Base-by-base conservation (phyloP, 805 yeast genomes). In the Maudiozyma serrabonitensis region DNA sequence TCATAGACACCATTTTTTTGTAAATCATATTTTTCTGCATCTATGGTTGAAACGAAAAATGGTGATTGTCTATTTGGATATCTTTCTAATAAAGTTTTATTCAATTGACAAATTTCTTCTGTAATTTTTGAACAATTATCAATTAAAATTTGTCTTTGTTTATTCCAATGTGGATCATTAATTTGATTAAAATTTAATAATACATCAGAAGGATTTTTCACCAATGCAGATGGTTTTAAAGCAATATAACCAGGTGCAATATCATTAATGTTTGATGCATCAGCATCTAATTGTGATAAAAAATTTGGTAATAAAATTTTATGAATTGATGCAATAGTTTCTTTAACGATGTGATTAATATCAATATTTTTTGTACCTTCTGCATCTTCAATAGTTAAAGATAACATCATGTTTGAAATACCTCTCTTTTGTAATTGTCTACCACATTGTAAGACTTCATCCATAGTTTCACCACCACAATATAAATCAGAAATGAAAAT, bases 201-300 rank as follows among this genome's bases (percentile, higher is more conserved):
- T 9, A 86, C 85, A 19, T 79, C 74, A 13, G 86, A 84, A 2
- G 96, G 95, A 64, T 86, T 77, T 37, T 77, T 72, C 51, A 87
- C 80, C 55, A 91, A 74, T 2, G 97, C 98, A 25, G 96, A 87
- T 45, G 98, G 97, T 70, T 90, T 90, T 61, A 90, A 72, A 2
- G 96, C 98, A 50, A 88, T 86, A 67, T 87, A 90, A 25, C 96
- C 96, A 2, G 96, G 87, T 9, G 95, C 89, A 32, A 91, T 79
- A 15, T 79, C 74, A 63, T 86, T 83, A 55, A 83, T 70, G 54
- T 74, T 73, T 25, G 43, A 28, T 32, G n/a, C 45, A 47, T 66
- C 67, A 5, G 71, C 71, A 8, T 52, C 53, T 16, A 41, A 13
- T 65, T 82, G 79, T 45, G 73, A 67, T 39, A 79, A 62, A n/a